Base-by-base conservation (phyloP, 2,329 filamentous ascomycete species). In the Trichoderma atrobrunneum region DNA sequence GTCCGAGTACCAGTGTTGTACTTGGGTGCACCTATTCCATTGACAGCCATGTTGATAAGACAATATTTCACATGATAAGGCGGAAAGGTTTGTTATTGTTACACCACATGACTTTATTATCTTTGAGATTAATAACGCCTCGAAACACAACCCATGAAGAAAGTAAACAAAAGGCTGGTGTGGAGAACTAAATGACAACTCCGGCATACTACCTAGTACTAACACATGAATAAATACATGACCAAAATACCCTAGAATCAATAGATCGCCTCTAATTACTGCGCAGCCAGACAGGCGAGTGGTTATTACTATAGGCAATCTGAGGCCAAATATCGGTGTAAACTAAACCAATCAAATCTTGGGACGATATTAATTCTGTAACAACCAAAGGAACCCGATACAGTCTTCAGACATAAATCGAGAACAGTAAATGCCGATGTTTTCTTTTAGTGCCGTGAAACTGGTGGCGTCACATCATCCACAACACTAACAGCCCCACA, bases 401-500 rank as follows among this genome's bases (percentile, higher is more conserved):
- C n/a, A 48, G 10, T 48, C 43, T 48, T 48, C 5, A 48, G 18
- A 54, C 21, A 14, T 24, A 12, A 54, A 21, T 54, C 1, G 5
- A 24, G 16, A n/a, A 5, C 16, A 43, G 21, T 14, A 24, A 24
- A 54, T 24, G n/a, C n/a, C 48, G 11, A 54, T 54, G 48, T 12
- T 12, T 24, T 12, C 48, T 24, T 24, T 34, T n/a, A 60, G 28
- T 60, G 30, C 57, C n/a, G 57, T 65, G 28, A 28, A 32, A 34
- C 26, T 61, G 56, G 56, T 72, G 70, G 70, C 70, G 70, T 68
- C 64, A 39, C 28, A 12, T 71, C 43, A 39, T 48, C 63, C 60
- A 71, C 68, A 62, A 21, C 60, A 71, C 60, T 67, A 60, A 21
- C 16, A 12, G 63, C 65, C 71, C 71, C 71, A 70, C 70, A 51